Base-by-base conservation (phyloP, 164 flowering plant genomes). In the Umbellularia californica region DNA sequence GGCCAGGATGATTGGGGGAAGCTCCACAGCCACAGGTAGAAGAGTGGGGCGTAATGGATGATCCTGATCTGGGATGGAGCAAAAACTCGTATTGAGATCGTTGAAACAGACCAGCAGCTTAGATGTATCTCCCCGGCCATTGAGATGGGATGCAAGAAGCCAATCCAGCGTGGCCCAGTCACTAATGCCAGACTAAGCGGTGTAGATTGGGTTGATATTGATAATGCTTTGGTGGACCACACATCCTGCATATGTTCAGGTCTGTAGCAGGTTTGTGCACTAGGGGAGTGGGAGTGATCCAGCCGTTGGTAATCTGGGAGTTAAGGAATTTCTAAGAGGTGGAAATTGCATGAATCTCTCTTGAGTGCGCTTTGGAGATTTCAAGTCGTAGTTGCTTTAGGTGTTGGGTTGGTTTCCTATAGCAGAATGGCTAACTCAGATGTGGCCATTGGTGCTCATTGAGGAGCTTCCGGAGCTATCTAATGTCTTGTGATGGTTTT, bases 161-260 rank as follows among this genome's bases (percentile, higher is more conserved):
- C 88, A 79, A 75, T 90, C 95, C 2, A 90, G 75, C 0, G 90
- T 67, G 17, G 77, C 87, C 93, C 93, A 90, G 80, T 91, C 90
- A 35, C 63, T 79, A 0, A 84, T 60, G 55, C 74, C 82, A 5
- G 69, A 69, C 12, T 55, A 30, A 70, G 69, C 20, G 1, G 51
- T 64, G 50, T 50, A 51, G 3, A 62, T 24, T 1, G 68, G 74
- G 74, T 41, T 60, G 22, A 60, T 9, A 10, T 17, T 72, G 50
- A 69, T 63, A 33, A 28, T 23, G 41, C 68, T 33, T 15, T 74
- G 77, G 66, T 60, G 68, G 27, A 28, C 63, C 68, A 72, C 68
- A 72, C 58, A 22, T 22, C 23, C 10, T 35, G 47, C 47, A 35
- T 30, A 35, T 35, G 47, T 25, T 15, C 60, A 2, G 70, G 70